phyloP scores from a whole-genome alignment of 805 yeast species.

The Candida endomychidarum region DNA sequence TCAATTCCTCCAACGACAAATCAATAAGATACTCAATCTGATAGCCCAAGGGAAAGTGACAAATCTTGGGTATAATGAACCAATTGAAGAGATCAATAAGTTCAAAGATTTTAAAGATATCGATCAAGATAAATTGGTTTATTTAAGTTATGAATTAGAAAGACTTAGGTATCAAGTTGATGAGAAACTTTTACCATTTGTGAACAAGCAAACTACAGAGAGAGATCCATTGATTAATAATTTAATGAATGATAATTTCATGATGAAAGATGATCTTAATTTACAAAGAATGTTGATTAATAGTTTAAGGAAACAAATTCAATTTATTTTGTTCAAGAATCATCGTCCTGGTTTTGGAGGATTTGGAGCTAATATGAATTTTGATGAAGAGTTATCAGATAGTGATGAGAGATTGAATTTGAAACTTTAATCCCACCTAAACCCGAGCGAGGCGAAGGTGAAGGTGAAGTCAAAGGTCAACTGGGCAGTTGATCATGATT shows the following conservation, averaged over 20 bases:
- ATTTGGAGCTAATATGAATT: conserved; percentile 11
- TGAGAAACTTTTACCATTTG: conserved; percentile 36
- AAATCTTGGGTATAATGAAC: conserved; percentile 48
- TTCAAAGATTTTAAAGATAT: conserved; percentile 19
- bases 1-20: conserved; percentile 39
- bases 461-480: no score
- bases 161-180: conserved; percentile 43
- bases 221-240: conserved; percentile 30
- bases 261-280: conserved; percentile 48
- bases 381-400: conserved; percentile 27
- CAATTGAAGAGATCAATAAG: conserved; percentile 45
- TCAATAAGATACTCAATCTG: conserved; percentile 46
- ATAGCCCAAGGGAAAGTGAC: conserved; percentile 50
- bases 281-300: conserved; percentile 44
- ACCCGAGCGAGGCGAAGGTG: no score
- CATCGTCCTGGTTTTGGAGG: conserved; percentile 25
- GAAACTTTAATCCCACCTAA: conserved; percentile 24
- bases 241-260: conserved; percentile 36
- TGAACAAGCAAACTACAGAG: conserved; percentile 25
- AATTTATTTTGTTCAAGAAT: conserved; percentile 46
- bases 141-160: conserved; percentile 44
- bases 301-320: conserved; percentile 51
- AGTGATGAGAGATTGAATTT: conserved; percentile 38
- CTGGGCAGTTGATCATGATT: no score
- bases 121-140: conserved; percentile 29